Evolutionary conservation across 2,329 filamentous ascomycete genomes (phyloP), one percentile per base, ranked within the genome.

Genomic region (Phyllosticta capitalensis): DNA sequence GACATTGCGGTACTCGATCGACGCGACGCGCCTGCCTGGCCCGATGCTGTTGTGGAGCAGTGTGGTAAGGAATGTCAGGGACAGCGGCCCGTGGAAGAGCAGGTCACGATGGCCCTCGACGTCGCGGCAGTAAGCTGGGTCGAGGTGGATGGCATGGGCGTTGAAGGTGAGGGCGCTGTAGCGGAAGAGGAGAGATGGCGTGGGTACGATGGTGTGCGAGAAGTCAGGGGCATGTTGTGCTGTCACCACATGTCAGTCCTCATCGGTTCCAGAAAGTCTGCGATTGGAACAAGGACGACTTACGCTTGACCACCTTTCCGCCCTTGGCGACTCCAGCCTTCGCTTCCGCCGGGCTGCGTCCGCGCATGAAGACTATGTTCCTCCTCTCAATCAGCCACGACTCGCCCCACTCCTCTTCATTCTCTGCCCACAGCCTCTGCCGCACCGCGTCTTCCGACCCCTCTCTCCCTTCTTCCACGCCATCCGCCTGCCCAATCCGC

Each of bases 121-220:
- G 12, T 82, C 76, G 48, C 81, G 80, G 56, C 85, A 85, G 73
- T 90, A 95, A 51, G 79, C 69, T 1, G 80, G 81, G 71, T 96
- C 89, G 21, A 95, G 79, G 74, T 99, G 94, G 65, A 99, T 96
- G 17, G 82, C 79, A 73, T 99, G 94, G 1, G 90, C 90, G 72
- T 99, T 99, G 78, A 90, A 92, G 2, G 89, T 92, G 33, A 99
- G 82, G 6, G 56, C 49, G 56, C 58, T 63, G 78, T 92, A 97
- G 61, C 92, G 85, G 75, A 95, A 96, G 58, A 99, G 83, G 4
- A 96, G 81, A 4, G 81, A 77, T 2, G 82, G 78, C 2, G 86
- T 85, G 0, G 91, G 90, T 0, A 75, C 81, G 22, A 96, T 74
- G 0, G 76, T 75, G 65, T 88, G 78, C 19, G 75, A 76, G 65